Conservation (phyloP, 2,329 filamentous ascomycete species). For the Colletotrichum euphorbiae region DNA sequence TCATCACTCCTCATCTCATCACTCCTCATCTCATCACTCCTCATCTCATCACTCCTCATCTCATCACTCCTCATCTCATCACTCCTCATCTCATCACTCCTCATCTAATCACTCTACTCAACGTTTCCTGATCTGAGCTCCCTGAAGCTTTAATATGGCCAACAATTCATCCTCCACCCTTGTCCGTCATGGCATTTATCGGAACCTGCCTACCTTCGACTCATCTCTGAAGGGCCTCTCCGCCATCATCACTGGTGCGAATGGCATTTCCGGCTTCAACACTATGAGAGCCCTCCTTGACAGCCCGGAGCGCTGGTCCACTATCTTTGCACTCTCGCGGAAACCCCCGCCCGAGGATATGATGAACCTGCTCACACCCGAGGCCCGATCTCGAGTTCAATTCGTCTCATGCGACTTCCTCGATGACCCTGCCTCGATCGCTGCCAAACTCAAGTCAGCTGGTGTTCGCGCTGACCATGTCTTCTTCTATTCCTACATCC, state of each 20-base stretch:
- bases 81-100: too few relatives aligned
- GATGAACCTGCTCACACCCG: constrained; percentile 5
- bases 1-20: too few relatives aligned
- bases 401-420: constrained; percentile 24
- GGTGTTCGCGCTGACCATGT: constrained; percentile 23
- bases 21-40: too few relatives aligned
- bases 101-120: too few relatives aligned
- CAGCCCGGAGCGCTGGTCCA: constrained; percentile 21
- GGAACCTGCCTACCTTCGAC: constrained; percentile 10
- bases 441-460: background rate
- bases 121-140: too few relatives aligned
- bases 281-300: constrained; percentile 18
- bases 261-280: constrained; percentile 30
- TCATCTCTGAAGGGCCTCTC: background rate
- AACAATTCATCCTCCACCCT: background rate
- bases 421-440: background rate
- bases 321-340: constrained; percentile 18
- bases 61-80: too few relatives aligned
- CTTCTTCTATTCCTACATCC: constrained; percentile 32
- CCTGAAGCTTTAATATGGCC: too few relatives aligned
- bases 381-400: constrained; percentile 11
- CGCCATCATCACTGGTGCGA: constrained; percentile 27
- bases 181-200: background rate
- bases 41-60: too few relatives aligned
- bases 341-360: background rate